Conservation (phyloP, 139 green algal species). For the Closterium sp. region DNA sequence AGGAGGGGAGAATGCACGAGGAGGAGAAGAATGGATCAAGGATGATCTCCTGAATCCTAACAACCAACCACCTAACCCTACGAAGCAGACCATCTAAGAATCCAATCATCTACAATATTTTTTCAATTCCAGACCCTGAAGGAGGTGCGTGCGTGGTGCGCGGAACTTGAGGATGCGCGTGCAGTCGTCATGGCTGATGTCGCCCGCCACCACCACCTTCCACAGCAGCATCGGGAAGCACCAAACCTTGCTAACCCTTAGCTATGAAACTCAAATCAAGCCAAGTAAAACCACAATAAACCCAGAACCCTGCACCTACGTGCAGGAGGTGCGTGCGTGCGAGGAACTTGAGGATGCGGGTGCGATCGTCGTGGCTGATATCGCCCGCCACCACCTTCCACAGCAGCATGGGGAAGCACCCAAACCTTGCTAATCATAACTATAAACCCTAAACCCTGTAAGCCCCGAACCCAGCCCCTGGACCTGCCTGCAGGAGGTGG, state of each 20-base stretch:
- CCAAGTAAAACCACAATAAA: no score
- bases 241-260: conserved; percentile 7
- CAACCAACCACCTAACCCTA: no score
- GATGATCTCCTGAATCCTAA: no score
- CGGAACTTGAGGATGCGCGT: conserved; percentile 14
- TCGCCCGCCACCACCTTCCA: conserved; percentile 41
- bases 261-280: no score
- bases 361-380: conserved; percentile 17
- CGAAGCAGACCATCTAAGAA: no score
- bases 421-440: neutral
- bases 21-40: no score
- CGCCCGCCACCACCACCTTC: conserved; percentile 31
- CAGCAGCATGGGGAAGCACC: conserved; percentile 40
- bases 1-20: neutral
- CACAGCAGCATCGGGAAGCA: conserved; percentile 39
- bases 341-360: conserved; percentile 28
- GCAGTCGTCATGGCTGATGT: conserved; percentile 17
- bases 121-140: no score
- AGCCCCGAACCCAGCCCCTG: neutral
- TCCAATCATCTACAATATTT: no score
- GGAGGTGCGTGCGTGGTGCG: no score
- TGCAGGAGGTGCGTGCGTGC: conserved; percentile 25
- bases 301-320: neutral
- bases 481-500: conserved; percentile 29
- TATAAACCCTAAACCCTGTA: neutral